A percentile compares a stretch with the other conserved stretches of the same genome.
Conservation (phyloP, 352 stramenopile genomes). For the Hyphochytrium catenoides region DNA sequence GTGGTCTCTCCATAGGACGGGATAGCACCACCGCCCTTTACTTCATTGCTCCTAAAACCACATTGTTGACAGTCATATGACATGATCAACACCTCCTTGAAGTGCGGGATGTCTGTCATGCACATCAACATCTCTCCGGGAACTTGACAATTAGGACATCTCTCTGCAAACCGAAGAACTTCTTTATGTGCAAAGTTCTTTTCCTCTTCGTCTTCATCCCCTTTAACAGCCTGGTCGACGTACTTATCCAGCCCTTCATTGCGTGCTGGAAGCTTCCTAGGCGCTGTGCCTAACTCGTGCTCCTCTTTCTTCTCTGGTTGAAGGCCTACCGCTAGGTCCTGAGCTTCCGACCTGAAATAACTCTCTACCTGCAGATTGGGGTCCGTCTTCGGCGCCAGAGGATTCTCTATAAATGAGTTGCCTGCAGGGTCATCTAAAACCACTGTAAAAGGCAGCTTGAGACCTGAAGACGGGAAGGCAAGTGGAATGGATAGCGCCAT, state of each 20-base stretch:
- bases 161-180: conserved; percentile 47
- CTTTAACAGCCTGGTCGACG: conserved; percentile 9
- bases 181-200: conserved; percentile 38
- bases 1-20: conserved; percentile 47
- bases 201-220: conserved; percentile 10
- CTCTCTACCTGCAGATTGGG: conserved; percentile 28
- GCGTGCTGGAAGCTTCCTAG: conserved; percentile 21
- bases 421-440: conserved; percentile 60
- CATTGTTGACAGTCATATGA: conserved; percentile 64
- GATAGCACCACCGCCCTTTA: conserved; percentile 72
- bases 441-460: conserved; percentile 47
- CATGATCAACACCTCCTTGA: conserved; percentile 84
- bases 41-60: conserved; percentile 70
- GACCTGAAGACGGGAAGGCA: no score
- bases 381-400: conserved; percentile 38
- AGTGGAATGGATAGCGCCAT: no score
- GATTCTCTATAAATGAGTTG: conserved; percentile 77
- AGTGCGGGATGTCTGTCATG: conserved; percentile 77
- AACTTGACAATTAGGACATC: conserved; percentile 48
- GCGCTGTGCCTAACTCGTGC: conserved; percentile 16
- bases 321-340: conserved; percentile 39
- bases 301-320: conserved; percentile 30
- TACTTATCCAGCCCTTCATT: conserved; percentile 42
- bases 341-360: conserved; percentile 44
- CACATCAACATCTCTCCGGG: conserved; percentile 57